These are phyloP conservation scores for Glomus cerebriforme DNA, from an alignment of 192 early-diverging fungal species.

Conservation along the genomic window DNA sequence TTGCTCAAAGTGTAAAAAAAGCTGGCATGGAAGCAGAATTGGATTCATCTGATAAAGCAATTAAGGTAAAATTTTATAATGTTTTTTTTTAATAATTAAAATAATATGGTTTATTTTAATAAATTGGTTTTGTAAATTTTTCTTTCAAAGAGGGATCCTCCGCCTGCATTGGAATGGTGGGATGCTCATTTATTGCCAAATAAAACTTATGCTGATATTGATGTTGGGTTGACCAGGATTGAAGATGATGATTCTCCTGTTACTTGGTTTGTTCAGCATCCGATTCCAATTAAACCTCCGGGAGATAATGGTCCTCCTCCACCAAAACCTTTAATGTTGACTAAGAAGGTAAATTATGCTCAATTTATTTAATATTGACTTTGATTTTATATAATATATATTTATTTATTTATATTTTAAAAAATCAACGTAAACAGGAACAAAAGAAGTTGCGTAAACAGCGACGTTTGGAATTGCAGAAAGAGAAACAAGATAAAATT, in stretches of 20 bases:
- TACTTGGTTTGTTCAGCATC: conserved; percentile 82
- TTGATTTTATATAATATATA: neutral
- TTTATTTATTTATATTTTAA: neutral
- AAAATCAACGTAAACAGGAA: conserved; percentile 55
- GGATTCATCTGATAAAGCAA: conserved; percentile 67
- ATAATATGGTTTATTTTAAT: too few species aligned
- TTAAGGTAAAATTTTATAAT: conserved; percentile 49
- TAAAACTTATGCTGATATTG: conserved; percentile 68
- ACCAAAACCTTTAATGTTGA: conserved; percentile 75
- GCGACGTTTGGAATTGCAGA: conserved; percentile 75
- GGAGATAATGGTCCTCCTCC: conserved; percentile 59
- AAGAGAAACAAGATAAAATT: conserved; percentile 95
- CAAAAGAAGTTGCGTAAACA: conserved; percentile 92
- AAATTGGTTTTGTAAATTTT: too few species aligned
- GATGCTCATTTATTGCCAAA: conserved; percentile 80
- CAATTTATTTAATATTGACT: neutral
- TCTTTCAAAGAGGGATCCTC: conserved; percentile 56
- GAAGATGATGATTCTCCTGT: conserved; percentile 59
- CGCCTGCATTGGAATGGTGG: conserved; percentile 96
- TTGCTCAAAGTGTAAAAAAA: conserved; percentile 70
- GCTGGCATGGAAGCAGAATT: conserved; percentile 75
- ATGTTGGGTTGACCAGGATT: conserved; percentile 39
- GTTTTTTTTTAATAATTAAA: neutral
- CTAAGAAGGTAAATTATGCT: conserved; percentile 59
- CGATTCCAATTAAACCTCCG: conserved; percentile 79